These are phyloP conservation scores for Stentor coeruleus DNA, from an alignment of 73 alveolate species.

Conservation along the genomic window DNA sequence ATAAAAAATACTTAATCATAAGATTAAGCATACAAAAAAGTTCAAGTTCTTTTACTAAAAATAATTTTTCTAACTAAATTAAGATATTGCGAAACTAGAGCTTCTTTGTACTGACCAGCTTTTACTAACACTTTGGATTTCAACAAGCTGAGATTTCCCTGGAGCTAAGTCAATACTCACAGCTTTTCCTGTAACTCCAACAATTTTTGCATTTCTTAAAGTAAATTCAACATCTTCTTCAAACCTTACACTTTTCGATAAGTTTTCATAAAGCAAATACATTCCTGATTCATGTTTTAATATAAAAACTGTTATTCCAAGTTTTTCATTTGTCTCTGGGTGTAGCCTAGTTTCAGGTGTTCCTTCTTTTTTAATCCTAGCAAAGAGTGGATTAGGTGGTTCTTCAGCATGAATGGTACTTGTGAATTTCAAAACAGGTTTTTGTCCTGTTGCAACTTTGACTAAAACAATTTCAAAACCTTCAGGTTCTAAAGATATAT, in stretches of 20 bases:
- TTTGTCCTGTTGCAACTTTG: not conserved
- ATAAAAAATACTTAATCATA: no score
- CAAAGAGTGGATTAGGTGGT: not conserved
- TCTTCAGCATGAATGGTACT: not conserved
- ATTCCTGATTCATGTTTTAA: not conserved
- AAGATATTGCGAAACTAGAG: not conserved
- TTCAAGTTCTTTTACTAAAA: no score
- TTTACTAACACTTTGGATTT: not conserved
- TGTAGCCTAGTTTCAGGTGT: not conserved
- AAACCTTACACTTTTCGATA: not conserved
- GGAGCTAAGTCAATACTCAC: not conserved
- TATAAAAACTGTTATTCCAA: not conserved
- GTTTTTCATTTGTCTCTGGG: not conserved
- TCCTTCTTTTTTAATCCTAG: not conserved
- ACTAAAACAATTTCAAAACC: not conserved
- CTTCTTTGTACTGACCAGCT: not conserved
- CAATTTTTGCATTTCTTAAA: not conserved
- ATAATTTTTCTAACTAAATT: no score
- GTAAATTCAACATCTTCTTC: not conserved
- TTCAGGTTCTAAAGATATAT: slow-evolving; percentile 20
- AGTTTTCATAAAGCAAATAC: not conserved
- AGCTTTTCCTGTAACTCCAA: not conserved
- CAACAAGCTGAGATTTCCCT: not conserved
- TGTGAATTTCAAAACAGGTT: not conserved
- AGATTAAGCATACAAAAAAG: no score